Percentiles rank a stretch among this genome's conserved stretches.
Evolutionary conservation across 768 basidiomycete genomes (phyloP).

Genomic region (Boletus coccyginus): DNA sequence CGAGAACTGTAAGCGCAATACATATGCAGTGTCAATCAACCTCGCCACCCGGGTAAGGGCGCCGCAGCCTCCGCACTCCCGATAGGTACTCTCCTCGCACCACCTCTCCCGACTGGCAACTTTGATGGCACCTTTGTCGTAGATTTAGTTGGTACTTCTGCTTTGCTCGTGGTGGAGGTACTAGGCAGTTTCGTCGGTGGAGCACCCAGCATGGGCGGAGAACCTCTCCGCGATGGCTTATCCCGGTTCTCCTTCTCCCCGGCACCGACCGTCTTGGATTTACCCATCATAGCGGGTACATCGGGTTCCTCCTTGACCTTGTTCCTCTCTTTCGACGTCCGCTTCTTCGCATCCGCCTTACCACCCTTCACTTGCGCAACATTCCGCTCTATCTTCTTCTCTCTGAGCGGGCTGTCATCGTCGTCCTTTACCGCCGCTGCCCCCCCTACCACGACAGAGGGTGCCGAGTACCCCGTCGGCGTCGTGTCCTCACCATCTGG

Average conservation of each 20-base stretch:
- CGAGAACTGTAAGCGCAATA: slow-evolving; percentile 8
- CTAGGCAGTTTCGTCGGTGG: slow-evolving; percentile 18
- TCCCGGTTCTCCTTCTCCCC: slow-evolving; percentile 36
- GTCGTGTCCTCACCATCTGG: slow-evolving; percentile 21
- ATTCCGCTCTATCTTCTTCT: slow-evolving; percentile 44
- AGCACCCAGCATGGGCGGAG: slow-evolving; percentile 20
- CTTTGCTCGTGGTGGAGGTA: slow-evolving; percentile 7
- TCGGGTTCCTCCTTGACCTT: slow-evolving; percentile 33
- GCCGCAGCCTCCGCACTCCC: slow-evolving; percentile 61
- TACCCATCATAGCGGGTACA: slow-evolving; percentile 15
- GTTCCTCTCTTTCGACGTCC: slow-evolving; percentile 39
- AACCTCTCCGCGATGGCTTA: slow-evolving; percentile 31
- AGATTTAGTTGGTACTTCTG: slow-evolving; percentile 10
- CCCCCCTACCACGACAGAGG: background rate
- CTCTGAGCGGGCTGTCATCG: slow-evolving; percentile 53
- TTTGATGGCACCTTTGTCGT: slow-evolving; percentile 26
- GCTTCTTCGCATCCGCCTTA: slow-evolving; percentile 23
- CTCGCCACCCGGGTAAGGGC: slow-evolving; percentile 47
- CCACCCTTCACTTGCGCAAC: background rate
- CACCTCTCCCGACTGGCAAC: slow-evolving; percentile 39
- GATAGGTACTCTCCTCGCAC: slow-evolving; percentile 65
- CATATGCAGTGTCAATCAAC: slow-evolving; percentile 25
- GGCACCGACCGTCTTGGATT: slow-evolving; percentile 30
- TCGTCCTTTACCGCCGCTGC: slow-evolving; percentile 36
- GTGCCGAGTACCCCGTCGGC: slow-evolving; percentile 23